Evolutionary conservation across 768 basidiomycete genomes (phyloP).

Genomic region (Phylloporus sp.): DNA sequence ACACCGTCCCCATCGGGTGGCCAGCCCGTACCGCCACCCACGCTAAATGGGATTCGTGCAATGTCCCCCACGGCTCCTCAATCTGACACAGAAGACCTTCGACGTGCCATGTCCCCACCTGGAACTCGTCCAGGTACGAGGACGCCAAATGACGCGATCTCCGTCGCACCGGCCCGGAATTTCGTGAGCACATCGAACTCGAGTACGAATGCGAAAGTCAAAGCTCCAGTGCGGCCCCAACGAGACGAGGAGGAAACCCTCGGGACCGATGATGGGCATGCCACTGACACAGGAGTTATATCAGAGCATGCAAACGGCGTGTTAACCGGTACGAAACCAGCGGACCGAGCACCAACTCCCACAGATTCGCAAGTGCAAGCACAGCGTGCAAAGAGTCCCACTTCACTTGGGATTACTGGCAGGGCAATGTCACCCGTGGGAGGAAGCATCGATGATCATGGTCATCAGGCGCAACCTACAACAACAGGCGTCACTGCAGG

Average conservation of each 20-base stretch:
- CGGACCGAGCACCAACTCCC: constrained; percentile 54
- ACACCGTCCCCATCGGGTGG: constrained; percentile 29
- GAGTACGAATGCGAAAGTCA: constrained; percentile 41
- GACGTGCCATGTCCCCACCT: constrained; percentile 64
- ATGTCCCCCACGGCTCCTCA: constrained; percentile 56
- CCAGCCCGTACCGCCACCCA: constrained; percentile 27
- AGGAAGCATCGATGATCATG: constrained; percentile 21
- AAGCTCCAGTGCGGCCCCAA: constrained; percentile 46
- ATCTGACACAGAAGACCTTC: constrained; percentile 51
- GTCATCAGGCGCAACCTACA: constrained; percentile 32
- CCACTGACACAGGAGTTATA: constrained; percentile 44
- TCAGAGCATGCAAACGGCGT: constrained; percentile 34
- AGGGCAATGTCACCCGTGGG: constrained; percentile 61
- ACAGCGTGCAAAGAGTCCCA: constrained; percentile 55
- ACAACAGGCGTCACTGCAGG: constrained; percentile 53
- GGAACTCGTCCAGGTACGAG: constrained; percentile 39
- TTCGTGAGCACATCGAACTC: constrained; percentile 4
- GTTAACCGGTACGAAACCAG: constrained; percentile 25
- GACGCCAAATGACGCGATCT: constrained; percentile 30
- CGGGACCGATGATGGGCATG: constrained; percentile 46
- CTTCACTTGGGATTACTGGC: constrained; percentile 34
- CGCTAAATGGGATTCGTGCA: constrained; percentile 41
- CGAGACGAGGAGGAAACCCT: constrained; percentile 37
- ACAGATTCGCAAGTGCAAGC: constrained; percentile 34
- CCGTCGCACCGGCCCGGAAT: constrained; percentile 9